These are phyloP conservation scores for Triadica sebifera DNA, from an alignment of 345 rosid species.

Conservation along the genomic window DNA sequence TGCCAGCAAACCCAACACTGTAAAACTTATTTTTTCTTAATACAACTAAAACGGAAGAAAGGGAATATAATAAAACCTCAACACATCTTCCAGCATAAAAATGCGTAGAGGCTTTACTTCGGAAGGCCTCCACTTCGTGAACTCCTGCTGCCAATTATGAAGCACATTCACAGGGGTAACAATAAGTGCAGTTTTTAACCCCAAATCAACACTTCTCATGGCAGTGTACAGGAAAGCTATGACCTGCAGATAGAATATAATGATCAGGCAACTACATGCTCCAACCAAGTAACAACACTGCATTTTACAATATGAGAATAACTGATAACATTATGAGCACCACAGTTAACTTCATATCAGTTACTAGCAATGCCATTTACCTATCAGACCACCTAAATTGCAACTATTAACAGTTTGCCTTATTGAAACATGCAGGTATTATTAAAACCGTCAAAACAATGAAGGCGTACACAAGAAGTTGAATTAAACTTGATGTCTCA, in stretches of 20 bases:
- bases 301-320: not conserved
- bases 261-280: constrained; percentile 22
- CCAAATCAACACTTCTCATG: constrained; percentile 88
- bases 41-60: not conserved
- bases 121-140: constrained; percentile 88
- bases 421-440: not conserved
- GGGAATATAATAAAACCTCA: constrained; percentile 48
- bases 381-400: not conserved
- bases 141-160: constrained; percentile 97
- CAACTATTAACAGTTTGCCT: not conserved
- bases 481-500: not conserved
- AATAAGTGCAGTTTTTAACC: constrained; percentile 82
- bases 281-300: constrained; percentile 5
- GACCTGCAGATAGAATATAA: constrained; percentile 55
- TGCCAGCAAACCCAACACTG: constrained; percentile 16
- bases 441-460: not conserved
- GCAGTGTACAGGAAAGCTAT: constrained; percentile 97
- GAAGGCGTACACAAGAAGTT: not conserved
- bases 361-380: not conserved
- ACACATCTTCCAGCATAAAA: constrained; percentile 92
- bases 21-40: not conserved
- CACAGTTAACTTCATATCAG: too few relatives aligned
- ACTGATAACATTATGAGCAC: not conserved
- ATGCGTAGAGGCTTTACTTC: constrained; percentile 86
- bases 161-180: constrained; percentile 98